Conservation (phyloP, 2,329 filamentous ascomycete species). For the Alternaria conjuncta region DNA sequence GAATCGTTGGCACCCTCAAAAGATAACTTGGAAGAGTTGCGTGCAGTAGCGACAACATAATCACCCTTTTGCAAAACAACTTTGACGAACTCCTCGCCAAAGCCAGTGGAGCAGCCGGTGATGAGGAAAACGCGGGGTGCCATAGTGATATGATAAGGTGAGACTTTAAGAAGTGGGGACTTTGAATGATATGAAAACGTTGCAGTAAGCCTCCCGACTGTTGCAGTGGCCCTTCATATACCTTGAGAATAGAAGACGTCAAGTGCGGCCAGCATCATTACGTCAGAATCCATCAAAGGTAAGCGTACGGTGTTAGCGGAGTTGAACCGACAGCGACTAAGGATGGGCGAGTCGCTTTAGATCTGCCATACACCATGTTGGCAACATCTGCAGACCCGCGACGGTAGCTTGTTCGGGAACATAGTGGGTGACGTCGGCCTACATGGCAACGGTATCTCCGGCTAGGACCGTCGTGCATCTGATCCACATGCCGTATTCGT, state of each 20-base stretch:
- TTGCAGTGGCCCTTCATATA: not conserved
- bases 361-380: not conserved
- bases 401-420: not conserved
- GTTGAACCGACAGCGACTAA: not conserved
- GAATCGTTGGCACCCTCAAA: slow-evolving; percentile 50
- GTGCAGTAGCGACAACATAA: slow-evolving; percentile 55
- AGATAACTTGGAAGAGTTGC: slow-evolving; percentile 53
- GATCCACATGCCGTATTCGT: not conserved
- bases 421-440: not conserved
- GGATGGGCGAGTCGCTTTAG: not conserved
- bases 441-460: slow-evolving; percentile 1
- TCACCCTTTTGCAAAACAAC: slow-evolving; percentile 52
- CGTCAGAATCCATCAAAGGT: not conserved
- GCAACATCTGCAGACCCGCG: not conserved
- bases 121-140: slow-evolving; percentile 56
- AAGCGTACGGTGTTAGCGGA: not conserved
- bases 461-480: not conserved
- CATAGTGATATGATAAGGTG: slow-evolving; percentile 31
- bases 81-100: slow-evolving; percentile 54
- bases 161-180: not conserved
- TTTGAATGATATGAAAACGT: not conserved
- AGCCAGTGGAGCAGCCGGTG: slow-evolving; percentile 56
- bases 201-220: not conserved
- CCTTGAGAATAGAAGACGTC: not conserved
- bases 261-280: not conserved